Base-by-base conservation (phyloP, 1,284 basidiomycete species). In the Tilletia walkeri region DNA sequence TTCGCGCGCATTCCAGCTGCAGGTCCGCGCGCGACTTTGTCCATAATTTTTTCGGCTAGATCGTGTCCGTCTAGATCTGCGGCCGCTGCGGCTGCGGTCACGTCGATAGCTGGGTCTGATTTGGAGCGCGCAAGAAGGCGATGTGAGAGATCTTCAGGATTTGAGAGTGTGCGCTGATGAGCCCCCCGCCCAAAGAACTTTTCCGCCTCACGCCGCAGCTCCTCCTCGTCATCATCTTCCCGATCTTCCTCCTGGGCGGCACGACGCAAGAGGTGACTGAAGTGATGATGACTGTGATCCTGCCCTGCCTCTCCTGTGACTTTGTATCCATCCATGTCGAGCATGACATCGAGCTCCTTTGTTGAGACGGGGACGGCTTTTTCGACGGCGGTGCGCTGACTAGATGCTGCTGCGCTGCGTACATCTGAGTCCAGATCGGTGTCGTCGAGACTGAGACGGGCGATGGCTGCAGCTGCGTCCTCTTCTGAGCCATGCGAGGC, bases 241-340 rank as follows among this genome's bases (percentile, higher is more conserved):
- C 14, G 34, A 38, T 63, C 59, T 73, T 70, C 49, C 76, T 67
- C 3, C 78, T 71, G 30, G 83, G 77, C 0, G 82, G 81, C 71
- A 14, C 59, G 30, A 18, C 59, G 59, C 14, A 63, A 41, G 34
- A 63, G 18, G 30, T 10, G 16, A 38, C 59, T 63, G 59, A 63
- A 63, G 34, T 63, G 59, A 41, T 63, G 59, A 39, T 63, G 34
- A 14, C 59, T 38, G 38, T 63, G 59, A 38, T 63, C 59, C 34
- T 63, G 59, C 4, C 59, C 59, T 4, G 80, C 83, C 30, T 81
- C 77, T 7, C 77, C 48, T 3, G 80, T 81, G 74, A 83, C 73
- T 69, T 83, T 82, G 76, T 83, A 83, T 10, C 81, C 81, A 39
- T 83, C 81, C 78, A 83, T 83, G 49, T 83, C 81, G 56, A 83